These are phyloP conservation scores for Leccinellum rugosiceps DNA, from an alignment of 768 basidiomycete genomes.

Conservation along the genomic window DNA sequence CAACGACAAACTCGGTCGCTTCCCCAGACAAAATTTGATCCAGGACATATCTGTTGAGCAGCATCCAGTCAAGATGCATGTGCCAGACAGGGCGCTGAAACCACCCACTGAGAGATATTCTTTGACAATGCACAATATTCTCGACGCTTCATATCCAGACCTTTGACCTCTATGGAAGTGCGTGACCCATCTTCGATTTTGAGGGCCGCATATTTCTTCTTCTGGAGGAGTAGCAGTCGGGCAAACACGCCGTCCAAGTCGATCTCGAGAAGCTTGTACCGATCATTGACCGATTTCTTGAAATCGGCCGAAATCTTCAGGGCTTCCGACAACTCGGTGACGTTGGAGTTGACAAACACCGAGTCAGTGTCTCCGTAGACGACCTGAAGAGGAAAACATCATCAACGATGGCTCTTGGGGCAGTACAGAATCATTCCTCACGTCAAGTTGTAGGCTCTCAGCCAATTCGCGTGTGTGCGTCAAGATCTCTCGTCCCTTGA, in stretches of 20 bases:
- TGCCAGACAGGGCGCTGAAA: background rate
- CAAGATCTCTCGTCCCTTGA: constrained; percentile 96
- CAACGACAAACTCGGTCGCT: constrained; percentile 83
- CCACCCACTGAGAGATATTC: constrained; percentile 81
- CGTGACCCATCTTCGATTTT: constrained; percentile 84
- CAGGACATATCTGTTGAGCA: constrained; percentile 68
- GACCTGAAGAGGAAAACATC: constrained; percentile 52
- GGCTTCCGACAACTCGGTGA: constrained; percentile 82
- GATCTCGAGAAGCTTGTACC: constrained; percentile 93
- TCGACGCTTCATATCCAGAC: constrained; percentile 97
- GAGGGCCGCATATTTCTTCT: constrained; percentile 98
- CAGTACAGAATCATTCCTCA: constrained; percentile 37
- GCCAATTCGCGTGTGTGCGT: constrained; percentile 92
- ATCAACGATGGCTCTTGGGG: background rate
- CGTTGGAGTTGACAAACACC: constrained; percentile 96
- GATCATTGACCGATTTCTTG: constrained; percentile 95
- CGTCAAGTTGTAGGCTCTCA: constrained; percentile 85
- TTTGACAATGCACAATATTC: constrained; percentile 94
- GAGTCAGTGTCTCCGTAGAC: constrained; percentile 99
- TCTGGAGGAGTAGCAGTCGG: constrained; percentile 87
- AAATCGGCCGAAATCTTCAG: constrained; percentile 87
- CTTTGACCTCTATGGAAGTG: constrained; percentile 88
- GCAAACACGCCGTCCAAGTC: constrained; percentile 95
- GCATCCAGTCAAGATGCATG: constrained; percentile 2
- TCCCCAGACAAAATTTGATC: constrained; percentile 91